Evolutionary conservation across 2,329 filamentous ascomycete genomes (phyloP).

Genomic region (Pseudodiploospora longispora): DNA sequence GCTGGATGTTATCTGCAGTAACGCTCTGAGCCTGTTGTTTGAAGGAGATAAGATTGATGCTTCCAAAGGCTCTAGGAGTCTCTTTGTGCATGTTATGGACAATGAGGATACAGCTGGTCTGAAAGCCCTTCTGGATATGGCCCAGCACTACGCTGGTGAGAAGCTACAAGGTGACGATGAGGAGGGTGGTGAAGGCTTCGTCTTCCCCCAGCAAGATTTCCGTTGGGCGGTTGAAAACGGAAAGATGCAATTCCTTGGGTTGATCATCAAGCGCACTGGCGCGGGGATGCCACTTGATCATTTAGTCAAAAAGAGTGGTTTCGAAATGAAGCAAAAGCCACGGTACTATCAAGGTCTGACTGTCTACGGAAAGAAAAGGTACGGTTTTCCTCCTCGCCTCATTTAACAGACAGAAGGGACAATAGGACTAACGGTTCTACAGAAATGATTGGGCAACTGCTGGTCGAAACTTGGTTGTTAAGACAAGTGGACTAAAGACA

Average conservation of each 20-base stretch:
- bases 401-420: too few relatives aligned
- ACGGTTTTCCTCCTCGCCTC: slow-evolving; percentile 5
- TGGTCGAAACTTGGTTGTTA: slow-evolving; percentile 39
- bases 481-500: slow-evolving; percentile 31
- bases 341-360: slow-evolving; percentile 69
- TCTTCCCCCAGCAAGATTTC: slow-evolving; percentile 35
- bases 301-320: slow-evolving; percentile 57
- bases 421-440: slow-evolving; percentile 9
- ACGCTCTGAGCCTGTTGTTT: slow-evolving; percentile 25
- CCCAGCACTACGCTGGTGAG: slow-evolving; percentile 34
- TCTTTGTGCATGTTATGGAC: slow-evolving; percentile 39
- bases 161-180: slow-evolving; percentile 26
- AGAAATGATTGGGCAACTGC: slow-evolving; percentile 64
- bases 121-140: slow-evolving; percentile 49
- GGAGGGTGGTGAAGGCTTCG: slow-evolving; percentile 24
- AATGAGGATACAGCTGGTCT: slow-evolving; percentile 47
- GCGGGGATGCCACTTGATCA: slow-evolving; percentile 61
- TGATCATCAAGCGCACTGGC: slow-evolving; percentile 58
- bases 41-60: slow-evolving; percentile 19
- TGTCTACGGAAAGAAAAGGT: slow-evolving; percentile 64
- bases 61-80: slow-evolving; percentile 6
- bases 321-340: slow-evolving; percentile 56
- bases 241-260: slow-evolving; percentile 48
- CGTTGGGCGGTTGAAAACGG: slow-evolving; percentile 35
- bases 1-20: slow-evolving; percentile 38